These are phyloP conservation scores for Acacia concinna DNA, from an alignment of 331 rosid genomes.

Conservation along the genomic window DNA sequence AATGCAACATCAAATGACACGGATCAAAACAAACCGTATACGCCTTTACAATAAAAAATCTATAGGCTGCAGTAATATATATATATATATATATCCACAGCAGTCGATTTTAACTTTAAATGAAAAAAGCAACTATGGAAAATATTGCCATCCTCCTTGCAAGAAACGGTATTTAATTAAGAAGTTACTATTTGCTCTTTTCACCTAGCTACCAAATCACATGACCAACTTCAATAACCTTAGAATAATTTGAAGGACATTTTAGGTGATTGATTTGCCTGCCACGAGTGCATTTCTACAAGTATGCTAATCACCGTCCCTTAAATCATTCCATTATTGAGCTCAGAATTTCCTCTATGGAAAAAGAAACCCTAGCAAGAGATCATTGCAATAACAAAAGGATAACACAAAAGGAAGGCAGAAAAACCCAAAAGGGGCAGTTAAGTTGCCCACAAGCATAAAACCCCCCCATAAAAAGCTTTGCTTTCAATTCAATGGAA, in stretches of 20 bases:
- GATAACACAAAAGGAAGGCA: background rate
- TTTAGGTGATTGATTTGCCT: background rate
- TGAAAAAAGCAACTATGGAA: background rate
- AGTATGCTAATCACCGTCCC: constrained; percentile 18
- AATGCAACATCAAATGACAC: background rate
- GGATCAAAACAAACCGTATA: background rate
- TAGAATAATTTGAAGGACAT: background rate
- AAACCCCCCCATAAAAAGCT: constrained; percentile 38
- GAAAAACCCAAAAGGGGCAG: constrained; percentile 33
- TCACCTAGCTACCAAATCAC: background rate
- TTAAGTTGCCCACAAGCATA: constrained; percentile 56
- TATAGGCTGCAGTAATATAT: background rate
- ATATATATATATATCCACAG: background rate
- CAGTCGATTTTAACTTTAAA: background rate
- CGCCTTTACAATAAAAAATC: background rate
- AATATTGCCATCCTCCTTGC: background rate
- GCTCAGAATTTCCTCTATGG: constrained; percentile 4
- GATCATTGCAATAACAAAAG: background rate
- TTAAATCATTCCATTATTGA: constrained; percentile 14
- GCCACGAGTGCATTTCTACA: background rate
- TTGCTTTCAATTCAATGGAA: constrained; percentile 61
- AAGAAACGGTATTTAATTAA: background rate
- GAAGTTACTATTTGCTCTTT: background rate
- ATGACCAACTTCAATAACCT: background rate
- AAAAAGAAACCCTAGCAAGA: background rate